Conservation (phyloP, 495 filamentous ascomycete species). For the Paragyromitra xinjiangensis region DNA sequence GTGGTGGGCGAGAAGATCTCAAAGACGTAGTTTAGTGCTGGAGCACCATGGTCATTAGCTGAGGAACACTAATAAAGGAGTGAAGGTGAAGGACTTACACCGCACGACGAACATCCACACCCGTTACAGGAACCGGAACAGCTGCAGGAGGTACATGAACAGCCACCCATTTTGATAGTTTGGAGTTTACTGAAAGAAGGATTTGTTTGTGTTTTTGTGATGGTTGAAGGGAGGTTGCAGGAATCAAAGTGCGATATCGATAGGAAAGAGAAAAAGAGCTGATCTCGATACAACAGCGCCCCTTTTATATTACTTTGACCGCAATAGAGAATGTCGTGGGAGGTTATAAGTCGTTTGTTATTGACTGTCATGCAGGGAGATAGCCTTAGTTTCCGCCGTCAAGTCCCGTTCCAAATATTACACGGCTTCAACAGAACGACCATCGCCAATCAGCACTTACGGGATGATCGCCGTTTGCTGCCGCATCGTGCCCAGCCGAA, state of each 20-base stretch:
- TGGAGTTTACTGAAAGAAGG: conserved; percentile 1
- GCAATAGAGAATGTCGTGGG: not conserved
- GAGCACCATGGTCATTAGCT: not conserved
- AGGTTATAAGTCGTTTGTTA: not conserved
- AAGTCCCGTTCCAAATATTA: not conserved
- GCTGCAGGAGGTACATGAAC: conserved; percentile 8
- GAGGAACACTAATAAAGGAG: not conserved
- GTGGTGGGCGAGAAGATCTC: not conserved
- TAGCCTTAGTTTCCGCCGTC: not conserved
- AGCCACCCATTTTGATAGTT: conserved; percentile 46
- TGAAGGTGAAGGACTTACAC: conserved; percentile 9
- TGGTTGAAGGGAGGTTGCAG: conserved; percentile 11
- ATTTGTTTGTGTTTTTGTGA: conserved; percentile 20
- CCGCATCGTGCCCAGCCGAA: conserved; percentile 1
- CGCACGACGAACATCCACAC: not conserved
- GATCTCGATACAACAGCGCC: not conserved
- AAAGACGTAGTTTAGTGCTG: conserved; percentile 34
- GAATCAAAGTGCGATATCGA: not conserved
- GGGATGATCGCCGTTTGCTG: not conserved
- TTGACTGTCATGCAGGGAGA: not conserved
- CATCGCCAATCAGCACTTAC: not conserved
- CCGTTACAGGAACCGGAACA: not conserved
- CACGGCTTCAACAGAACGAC: not conserved
- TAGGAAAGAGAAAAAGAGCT: not conserved
- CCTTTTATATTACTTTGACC: conserved; percentile 34